phyloP scores from a whole-genome alignment of 2,329 filamentous ascomycete species.

The Sporothrix euskadiensis region DNA sequence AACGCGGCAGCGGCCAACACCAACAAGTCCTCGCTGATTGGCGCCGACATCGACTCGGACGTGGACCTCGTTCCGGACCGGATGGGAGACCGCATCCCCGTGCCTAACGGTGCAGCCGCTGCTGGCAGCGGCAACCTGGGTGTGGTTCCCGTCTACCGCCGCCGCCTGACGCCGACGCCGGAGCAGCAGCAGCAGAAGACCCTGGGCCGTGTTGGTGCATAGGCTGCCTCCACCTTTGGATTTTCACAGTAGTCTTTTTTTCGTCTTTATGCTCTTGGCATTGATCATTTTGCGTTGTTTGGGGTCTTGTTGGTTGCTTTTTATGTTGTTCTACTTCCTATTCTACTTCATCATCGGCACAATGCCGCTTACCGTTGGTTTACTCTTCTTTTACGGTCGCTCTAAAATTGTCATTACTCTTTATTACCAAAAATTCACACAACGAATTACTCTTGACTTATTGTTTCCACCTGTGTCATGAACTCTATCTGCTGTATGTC shows the following conservation, averaged over 20 bases:
- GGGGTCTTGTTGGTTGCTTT: background rate
- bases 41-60: constrained; percentile 39
- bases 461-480: background rate
- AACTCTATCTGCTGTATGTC: background rate
- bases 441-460: background rate
- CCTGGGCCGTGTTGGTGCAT: constrained; percentile 30
- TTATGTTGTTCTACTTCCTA: background rate
- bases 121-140: constrained; percentile 20
- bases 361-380: background rate
- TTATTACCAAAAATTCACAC: background rate
- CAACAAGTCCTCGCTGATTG: background rate
- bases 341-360: background rate
- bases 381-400: background rate
- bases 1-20: background rate
- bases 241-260: background rate
- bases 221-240: background rate
- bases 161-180: constrained; percentile 51
- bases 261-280: background rate
- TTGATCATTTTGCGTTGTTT: background rate
- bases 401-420: background rate
- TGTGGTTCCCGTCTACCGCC: constrained; percentile 32
- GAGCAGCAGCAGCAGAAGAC: constrained; percentile 43
- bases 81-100: constrained; percentile 60
- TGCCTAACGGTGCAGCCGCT: constrained; percentile 39
- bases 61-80: constrained; percentile 62